Evolutionary conservation across 2,329 filamentous ascomycete species (phyloP), one percentile per base, ranked within the genome.

Genomic region (Fusarium beomiforme): DNA sequence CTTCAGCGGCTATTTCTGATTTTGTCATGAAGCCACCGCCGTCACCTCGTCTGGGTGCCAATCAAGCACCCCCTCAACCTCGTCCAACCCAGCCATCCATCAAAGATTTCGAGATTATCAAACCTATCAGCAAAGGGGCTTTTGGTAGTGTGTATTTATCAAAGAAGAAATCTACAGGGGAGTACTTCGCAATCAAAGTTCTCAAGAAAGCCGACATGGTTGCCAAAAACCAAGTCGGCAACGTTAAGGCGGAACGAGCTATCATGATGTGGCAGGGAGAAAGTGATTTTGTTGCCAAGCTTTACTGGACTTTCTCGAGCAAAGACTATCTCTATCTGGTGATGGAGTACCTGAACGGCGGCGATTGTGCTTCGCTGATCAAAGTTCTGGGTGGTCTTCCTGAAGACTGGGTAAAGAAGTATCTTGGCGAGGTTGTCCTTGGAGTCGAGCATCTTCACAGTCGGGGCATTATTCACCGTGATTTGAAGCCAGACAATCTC

Each of bases 211-310:
- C 96, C n/a, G 96, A 99, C 85, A 99, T 99, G 96, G 94, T 99
- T 69, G 96, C 96, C 68, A 99, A 99, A 83, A 99, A 99, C 80
- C 96, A 99, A 79, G 95, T 99, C 75, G 97, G 96, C 74, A 99
- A 99, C 78, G 96, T 99, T 77, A 98, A 99, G 82, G 96, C 97
- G 12, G 96, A 99, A 82, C 90, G 96, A 73, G 97, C 97, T 24
- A 99, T 99, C 79, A 98, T 99, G 96, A 99, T 99, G 96, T 98
- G 96, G 93, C 96, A 99, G 83, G 96, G 96, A 24, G 94, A 98
- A 81, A 99, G 97, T 80, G 96, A 99, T 66, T 99, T 99, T 79
- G 96, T 99, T 63, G 96, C 96, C 29, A 99, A 99, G 83, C 87
- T 99, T 16, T 99, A 98, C 83, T 99, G 97, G 97, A 99, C 96